Evolutionary conservation across 2,329 filamentous ascomycete genomes (phyloP).

Genomic region (Cladophialophora bantiana): DNA sequence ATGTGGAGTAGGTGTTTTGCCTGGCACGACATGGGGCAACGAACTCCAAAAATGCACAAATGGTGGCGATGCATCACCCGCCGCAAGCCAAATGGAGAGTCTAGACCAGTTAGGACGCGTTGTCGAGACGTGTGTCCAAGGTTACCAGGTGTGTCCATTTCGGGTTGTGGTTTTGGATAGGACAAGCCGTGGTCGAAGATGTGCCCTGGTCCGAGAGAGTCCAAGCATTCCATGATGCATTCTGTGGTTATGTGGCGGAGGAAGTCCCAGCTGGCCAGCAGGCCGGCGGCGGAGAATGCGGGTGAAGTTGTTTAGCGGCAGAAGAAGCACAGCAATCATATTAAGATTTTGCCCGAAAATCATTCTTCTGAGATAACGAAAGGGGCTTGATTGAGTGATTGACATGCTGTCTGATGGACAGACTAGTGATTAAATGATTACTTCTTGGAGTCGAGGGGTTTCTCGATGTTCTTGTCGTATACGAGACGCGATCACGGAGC

Average conservation of each 20-base stretch:
- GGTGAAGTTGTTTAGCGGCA: neutral
- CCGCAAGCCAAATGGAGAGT: neutral
- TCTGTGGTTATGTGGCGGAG: neutral
- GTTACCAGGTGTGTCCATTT: neutral
- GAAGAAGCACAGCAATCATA: constrained; percentile 4
- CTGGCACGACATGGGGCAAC: constrained; percentile 5
- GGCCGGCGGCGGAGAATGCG: neutral
- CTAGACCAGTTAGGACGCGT: neutral
- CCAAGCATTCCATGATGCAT: neutral
- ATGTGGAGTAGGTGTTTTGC: neutral
- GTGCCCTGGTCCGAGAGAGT: neutral
- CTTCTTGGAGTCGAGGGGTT: neutral
- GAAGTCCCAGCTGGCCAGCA: constrained; percentile 1
- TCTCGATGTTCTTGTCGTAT: neutral
- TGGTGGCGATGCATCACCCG: neutral
- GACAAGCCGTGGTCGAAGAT: neutral
- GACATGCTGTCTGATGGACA: neutral
- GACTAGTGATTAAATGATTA: neutral
- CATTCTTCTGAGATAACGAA: neutral
- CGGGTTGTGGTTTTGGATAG: constrained; percentile 6
- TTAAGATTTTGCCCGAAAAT: neutral
- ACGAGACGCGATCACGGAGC: neutral
- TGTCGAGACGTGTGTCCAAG: constrained; percentile 2
- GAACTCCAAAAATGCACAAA: neutral
- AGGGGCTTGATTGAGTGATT: neutral